A percentile compares a stretch with the other conserved stretches of the same genome.
Evolutionary conservation across 768 basidiomycete species (phyloP).

Genomic region (Naematelia encephala): DNA sequence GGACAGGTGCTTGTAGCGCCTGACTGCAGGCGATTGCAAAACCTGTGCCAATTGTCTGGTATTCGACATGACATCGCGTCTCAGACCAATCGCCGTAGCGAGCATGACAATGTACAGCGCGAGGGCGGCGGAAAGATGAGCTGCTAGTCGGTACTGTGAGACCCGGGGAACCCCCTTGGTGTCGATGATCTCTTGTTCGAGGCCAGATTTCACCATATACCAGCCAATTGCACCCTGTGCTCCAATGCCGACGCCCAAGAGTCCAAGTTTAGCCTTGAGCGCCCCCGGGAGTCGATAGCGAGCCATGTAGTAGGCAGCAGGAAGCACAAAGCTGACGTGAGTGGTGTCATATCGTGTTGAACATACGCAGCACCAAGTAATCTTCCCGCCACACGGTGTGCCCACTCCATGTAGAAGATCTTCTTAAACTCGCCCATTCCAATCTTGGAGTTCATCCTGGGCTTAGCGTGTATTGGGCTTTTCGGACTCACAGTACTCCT

Average conservation of each 20-base stretch:
- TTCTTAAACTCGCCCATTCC: slow-evolving; percentile 86
- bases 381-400: slow-evolving; percentile 87
- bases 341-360: background rate
- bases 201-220: slow-evolving; percentile 99
- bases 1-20: slow-evolving; percentile 61
- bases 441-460: slow-evolving; percentile 83
- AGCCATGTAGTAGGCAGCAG: slow-evolving; percentile 73
- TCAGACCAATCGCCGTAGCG: slow-evolving; percentile 66
- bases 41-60: background rate
- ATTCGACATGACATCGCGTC: slow-evolving; percentile 64
- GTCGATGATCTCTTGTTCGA: slow-evolving; percentile 75
- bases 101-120: slow-evolving; percentile 93
- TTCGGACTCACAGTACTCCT: slow-evolving; percentile 74
- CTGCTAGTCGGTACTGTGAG: slow-evolving; percentile 91
- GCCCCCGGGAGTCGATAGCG: slow-evolving; percentile 66
- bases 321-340: slow-evolving; percentile 66
- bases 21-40: slow-evolving; percentile 54
- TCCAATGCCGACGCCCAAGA: slow-evolving; percentile 76
- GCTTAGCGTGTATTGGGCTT: slow-evolving; percentile 8
- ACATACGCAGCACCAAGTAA: slow-evolving; percentile 54
- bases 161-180: slow-evolving; percentile 86
- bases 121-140: slow-evolving; percentile 88
- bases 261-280: slow-evolving; percentile 64
- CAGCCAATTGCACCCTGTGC: slow-evolving; percentile 90
- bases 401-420: slow-evolving; percentile 99